Conservation (phyloP, 352 stramenopile species). For the Globisporangium megalacanthum region DNA sequence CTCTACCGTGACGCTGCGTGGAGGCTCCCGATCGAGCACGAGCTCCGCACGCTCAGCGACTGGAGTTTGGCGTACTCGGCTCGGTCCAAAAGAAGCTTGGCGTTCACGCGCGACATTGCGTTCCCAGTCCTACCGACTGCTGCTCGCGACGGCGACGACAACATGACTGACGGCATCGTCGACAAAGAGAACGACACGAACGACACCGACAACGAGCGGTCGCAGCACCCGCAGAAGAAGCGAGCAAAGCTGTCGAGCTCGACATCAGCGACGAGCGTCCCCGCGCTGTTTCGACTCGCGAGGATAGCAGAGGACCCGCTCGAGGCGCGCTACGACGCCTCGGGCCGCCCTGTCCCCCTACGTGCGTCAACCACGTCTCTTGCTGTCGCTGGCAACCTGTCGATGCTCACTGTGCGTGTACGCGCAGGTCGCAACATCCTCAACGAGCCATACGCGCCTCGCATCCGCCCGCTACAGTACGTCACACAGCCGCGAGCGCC, state of each 20-base stretch:
- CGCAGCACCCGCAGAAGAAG: conserved; percentile 2
- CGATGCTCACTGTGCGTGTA: neutral
- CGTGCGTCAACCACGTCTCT: conserved; percentile 9
- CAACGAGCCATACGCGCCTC: conserved; percentile 18
- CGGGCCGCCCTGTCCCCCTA: conserved; percentile 15
- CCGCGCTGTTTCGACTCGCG: neutral
- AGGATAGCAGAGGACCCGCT: conserved; percentile 14
- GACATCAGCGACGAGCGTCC: neutral
- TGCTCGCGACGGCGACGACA: neutral
- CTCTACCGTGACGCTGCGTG: conserved; percentile 3
- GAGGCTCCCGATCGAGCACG: conserved; percentile 8
- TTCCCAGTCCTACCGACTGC: neutral
- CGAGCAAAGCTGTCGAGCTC: neutral
- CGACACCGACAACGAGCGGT: neutral
- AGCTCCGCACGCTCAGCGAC: neutral
- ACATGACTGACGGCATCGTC: too few relatives aligned
- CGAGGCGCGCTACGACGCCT: conserved; percentile 18
- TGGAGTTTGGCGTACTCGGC: conserved; percentile 11
- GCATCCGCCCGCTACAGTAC: conserved; percentile 13
- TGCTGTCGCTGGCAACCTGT: neutral
- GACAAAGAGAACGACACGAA: neutral
- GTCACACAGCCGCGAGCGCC: neutral
- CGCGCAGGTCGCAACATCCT: conserved; percentile 20
- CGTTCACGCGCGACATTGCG: conserved; percentile 3
- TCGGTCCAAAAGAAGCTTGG: neutral